Evolutionary conservation across 257 asterid genomes (phyloP), one percentile per base, ranked within the genome.

Genomic region (Lycium ferocissimum): DNA sequence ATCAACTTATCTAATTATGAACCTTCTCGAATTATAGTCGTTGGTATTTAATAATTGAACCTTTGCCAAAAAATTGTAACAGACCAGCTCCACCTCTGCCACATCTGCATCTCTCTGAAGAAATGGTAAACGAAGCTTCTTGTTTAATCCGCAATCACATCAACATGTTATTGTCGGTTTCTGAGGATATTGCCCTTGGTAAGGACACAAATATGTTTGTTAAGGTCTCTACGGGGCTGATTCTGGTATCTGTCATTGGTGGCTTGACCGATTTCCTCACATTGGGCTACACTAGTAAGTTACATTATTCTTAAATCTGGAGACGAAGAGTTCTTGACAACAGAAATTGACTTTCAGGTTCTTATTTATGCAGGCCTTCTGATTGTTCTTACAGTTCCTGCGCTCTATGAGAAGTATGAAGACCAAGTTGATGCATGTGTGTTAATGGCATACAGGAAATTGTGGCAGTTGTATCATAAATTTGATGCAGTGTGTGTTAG

Each of bases 11-110:
- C 65, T 51, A 7, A 37, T 53, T 3, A 76, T 26, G 45, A 13
- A 26, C 65, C 63, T 76, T 51, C 47, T 76, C 17, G 26, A 22
- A 6, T 8, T 75, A 49, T 75, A 47, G 1, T 75, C 22, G 12
- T 49, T 13, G 20, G 4, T 75, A 11, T 2, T 22, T 7, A 22
- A 26, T 53, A 2, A 33, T 8, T 53, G 49, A 78, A 53, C 33
- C 17, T 53, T 78, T 20, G 67, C 47, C 84, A 43, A 67, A 49
- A 20, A 75, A 86, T 83, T 87, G 89, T 62, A 86, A 85, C 93
- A 96, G 98, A 87, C 97, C 98, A 22, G 88, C 97, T 81, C 98
- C 99, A 5, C 93, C 97, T 70, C 88, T 96, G 70, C 99, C 98
- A 13, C 95, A 90, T 90, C 72, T 96, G 85, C 79, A 85, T 88